Conservation (phyloP, 306 rosid genomes). For the Hippophae rhamnoides region DNA sequence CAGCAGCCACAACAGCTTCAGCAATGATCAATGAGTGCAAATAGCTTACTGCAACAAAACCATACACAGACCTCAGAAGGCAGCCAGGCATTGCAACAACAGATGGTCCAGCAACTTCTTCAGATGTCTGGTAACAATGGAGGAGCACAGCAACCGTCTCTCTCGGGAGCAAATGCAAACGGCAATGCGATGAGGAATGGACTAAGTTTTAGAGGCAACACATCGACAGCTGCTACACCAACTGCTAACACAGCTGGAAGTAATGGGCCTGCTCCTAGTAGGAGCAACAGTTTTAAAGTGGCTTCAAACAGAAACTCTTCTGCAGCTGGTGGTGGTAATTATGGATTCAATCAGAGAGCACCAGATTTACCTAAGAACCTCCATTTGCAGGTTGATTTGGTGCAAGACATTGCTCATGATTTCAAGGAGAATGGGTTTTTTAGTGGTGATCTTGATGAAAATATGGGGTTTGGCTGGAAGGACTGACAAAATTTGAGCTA, state of each 20-base stretch:
- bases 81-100: constrained; percentile 57
- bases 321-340: constrained; percentile 69
- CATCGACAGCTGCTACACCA: constrained; percentile 28
- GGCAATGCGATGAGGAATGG: constrained; percentile 45
- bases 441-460: constrained; percentile 65
- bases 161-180: constrained; percentile 46
- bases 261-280: constrained; percentile 52
- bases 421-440: constrained; percentile 68
- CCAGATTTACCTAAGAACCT: constrained; percentile 50
- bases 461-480: constrained; percentile 73
- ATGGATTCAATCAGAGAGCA: constrained; percentile 61
- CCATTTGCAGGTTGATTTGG: constrained; percentile 61
- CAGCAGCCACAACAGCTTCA: constrained; percentile 43
- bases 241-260: constrained; percentile 27
- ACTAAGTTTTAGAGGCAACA: constrained; percentile 41
- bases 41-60: constrained; percentile 47
- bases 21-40: constrained; percentile 51
- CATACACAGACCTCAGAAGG: constrained; percentile 52
- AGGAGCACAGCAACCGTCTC: constrained; percentile 46
- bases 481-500: constrained; percentile 43
- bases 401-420: constrained; percentile 53
- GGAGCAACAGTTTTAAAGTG: constrained; percentile 88
- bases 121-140: constrained; percentile 53
- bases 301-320: constrained; percentile 74
- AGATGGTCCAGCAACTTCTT: constrained; percentile 70